A percentile compares a stretch with the other conserved stretches of the same genome.
Conservation (phyloP, 768 basidiomycete genomes). For the Mycena leptocephala region DNA sequence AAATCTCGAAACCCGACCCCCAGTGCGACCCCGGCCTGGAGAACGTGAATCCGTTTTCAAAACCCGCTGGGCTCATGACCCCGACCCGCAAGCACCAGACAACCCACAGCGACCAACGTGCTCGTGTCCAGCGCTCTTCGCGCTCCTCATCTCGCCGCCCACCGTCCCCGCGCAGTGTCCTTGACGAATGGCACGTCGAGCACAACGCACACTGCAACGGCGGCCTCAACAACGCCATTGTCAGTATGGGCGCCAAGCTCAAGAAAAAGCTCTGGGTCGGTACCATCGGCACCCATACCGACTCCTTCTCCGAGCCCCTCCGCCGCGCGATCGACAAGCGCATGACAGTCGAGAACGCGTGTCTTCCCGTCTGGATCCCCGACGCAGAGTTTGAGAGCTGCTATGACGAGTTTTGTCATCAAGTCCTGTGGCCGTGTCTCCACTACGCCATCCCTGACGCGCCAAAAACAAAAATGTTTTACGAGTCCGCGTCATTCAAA, state of each 20-base stretch:
- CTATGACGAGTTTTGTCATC: conserved; percentile 93
- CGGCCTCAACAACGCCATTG: conserved; percentile 87
- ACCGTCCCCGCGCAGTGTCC: conserved; percentile 30
- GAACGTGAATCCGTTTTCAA: conserved; percentile 68
- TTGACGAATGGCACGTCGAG: conserved; percentile 63
- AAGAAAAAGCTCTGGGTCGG: conserved; percentile 75
- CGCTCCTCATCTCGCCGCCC: conserved; percentile 70
- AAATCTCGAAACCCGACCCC: conserved; percentile 61
- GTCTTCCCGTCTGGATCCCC: conserved; percentile 84
- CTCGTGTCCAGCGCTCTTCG: conserved; percentile 61
- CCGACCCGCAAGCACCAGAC: conserved; percentile 64
- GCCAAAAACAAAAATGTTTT: conserved; percentile 87
- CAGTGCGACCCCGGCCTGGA: conserved; percentile 63
- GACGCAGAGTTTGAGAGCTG: conserved; percentile 84
- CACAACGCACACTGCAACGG: conserved; percentile 85
- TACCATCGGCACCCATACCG: conserved; percentile 82
- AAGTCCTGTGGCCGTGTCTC: conserved; percentile 91
- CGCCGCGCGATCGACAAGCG: conserved; percentile 70
- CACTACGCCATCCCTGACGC: conserved; percentile 93
- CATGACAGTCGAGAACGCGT: conserved; percentile 57
- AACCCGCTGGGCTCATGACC: conserved; percentile 20
- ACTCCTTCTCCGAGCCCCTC: conserved; percentile 71
- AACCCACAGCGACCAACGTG: conserved; percentile 59
- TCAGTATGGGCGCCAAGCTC: conserved; percentile 74
- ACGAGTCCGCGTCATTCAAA: conserved; percentile 85